These are phyloP conservation scores for Heliamphora pulchella DNA, from an alignment of 179 eudicot genomes.

Conservation along the genomic window DNA sequence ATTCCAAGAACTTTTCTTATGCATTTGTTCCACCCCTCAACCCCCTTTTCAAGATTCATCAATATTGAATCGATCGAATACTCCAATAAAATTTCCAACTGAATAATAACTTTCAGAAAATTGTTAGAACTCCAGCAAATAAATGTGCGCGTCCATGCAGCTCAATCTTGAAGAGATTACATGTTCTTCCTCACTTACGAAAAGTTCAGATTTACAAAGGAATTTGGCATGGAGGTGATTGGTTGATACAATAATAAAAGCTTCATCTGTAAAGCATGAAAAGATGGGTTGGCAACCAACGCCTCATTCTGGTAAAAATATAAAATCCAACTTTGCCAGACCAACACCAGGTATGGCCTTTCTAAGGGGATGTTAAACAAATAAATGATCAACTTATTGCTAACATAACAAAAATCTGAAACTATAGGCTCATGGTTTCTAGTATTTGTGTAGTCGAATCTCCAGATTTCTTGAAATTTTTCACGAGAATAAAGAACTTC, in stretches of 20 bases:
- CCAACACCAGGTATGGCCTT: conserved; percentile 5
- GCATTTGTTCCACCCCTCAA: not conserved
- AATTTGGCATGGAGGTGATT: not conserved
- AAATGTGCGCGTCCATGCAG: not conserved
- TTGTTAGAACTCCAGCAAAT: not conserved
- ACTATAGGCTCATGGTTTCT: not conserved
- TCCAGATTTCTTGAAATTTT: not conserved
- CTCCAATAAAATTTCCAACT: not conserved
- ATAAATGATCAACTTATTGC: not conserved
- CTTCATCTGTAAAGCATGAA: not conserved
- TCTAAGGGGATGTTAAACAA: not conserved
- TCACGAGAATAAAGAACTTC: not conserved
- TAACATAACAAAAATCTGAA: not conserved
- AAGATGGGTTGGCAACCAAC: not conserved
- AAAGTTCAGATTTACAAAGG: not conserved
- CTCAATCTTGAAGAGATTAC: not conserved
- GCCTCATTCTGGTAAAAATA: not conserved
- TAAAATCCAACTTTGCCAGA: not conserved
- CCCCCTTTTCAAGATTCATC: not conserved
- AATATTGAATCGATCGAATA: not conserved
- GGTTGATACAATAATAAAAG: not conserved
- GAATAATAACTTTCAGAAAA: not conserved
- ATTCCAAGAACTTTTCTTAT: not conserved
- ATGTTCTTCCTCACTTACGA: not conserved
- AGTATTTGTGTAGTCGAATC: not conserved